Evolutionary conservation across 441 rosid genomes (phyloP).

Genomic region (Cnidoscolus chayamansa): DNA sequence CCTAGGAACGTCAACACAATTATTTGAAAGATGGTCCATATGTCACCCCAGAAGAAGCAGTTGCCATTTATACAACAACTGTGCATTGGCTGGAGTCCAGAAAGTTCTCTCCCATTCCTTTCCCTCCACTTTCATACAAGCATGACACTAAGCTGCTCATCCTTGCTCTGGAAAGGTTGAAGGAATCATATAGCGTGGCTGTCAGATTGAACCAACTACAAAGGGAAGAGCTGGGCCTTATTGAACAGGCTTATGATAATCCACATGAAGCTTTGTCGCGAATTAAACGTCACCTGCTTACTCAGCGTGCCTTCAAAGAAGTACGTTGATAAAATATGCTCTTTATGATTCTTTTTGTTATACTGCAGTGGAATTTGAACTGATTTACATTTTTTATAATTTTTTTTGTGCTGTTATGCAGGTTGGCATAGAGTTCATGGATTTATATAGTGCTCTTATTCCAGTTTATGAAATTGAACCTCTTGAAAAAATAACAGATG

Average conservation of each 20-base stretch:
- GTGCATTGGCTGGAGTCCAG: conserved; percentile 99
- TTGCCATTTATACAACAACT: conserved; percentile 93
- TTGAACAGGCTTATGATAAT: conserved; percentile 98
- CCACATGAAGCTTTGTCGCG: conserved; percentile 97
- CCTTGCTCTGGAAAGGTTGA: conserved; percentile 94
- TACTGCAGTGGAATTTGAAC: neutral
- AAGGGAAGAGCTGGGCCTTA: conserved; percentile 96
- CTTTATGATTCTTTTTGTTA: neutral
- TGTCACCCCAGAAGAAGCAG: conserved; percentile 98
- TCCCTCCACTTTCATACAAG: conserved; percentile 95
- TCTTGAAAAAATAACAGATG: conserved; percentile 94
- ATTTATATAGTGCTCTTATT: conserved; percentile 89
- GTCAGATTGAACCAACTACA: conserved; percentile 95
- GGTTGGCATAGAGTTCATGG: conserved; percentile 99
- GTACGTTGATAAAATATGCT: conserved; percentile 37
- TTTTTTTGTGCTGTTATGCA: conserved; percentile 28
- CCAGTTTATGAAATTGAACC: conserved; percentile 99
- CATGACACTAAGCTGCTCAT: conserved; percentile 96
- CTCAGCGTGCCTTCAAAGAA: conserved; percentile 97
- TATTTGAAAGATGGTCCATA: conserved; percentile 98
- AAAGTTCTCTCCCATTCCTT: conserved; percentile 94
- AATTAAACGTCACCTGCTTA: conserved; percentile 95
- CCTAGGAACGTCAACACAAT: conserved; percentile 92
- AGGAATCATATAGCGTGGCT: conserved; percentile 97
- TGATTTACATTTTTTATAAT: neutral